Percentiles rank a stretch among this genome's conserved stretches.
Conservation (phyloP, 768 basidiomycete genomes). For the Mycena venus region DNA sequence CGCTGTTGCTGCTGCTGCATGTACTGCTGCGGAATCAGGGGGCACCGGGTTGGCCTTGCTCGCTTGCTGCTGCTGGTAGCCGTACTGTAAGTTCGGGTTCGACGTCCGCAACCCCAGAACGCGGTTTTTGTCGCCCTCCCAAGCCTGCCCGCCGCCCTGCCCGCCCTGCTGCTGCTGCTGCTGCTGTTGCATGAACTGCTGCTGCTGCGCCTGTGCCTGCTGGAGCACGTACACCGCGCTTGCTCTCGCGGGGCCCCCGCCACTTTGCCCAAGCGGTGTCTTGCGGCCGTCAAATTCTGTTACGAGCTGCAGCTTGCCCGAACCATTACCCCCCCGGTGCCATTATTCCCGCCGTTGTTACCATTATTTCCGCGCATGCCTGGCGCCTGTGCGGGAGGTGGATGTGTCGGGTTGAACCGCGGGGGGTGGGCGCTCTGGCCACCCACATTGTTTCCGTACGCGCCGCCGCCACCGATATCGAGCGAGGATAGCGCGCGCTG, state of each 20-base stretch:
- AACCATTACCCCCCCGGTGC: slow-evolving; percentile 10
- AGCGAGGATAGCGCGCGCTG: slow-evolving; percentile 79
- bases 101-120: slow-evolving; percentile 66
- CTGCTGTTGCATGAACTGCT: slow-evolving; percentile 48
- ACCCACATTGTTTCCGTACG: slow-evolving; percentile 46
- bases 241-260: slow-evolving; percentile 64
- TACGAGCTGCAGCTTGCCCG: slow-evolving; percentile 64
- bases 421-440: slow-evolving; percentile 76
- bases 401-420: slow-evolving; percentile 71
- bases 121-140: slow-evolving; percentile 5
- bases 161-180: too few relatives aligned
- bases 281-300: slow-evolving; percentile 79
- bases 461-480: slow-evolving; percentile 57
- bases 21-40: slow-evolving; percentile 79
- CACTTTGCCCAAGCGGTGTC: slow-evolving; percentile 64
- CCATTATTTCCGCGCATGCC: slow-evolving; percentile 53
- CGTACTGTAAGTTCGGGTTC: slow-evolving; percentile 78
- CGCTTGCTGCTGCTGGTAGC: slow-evolving; percentile 65
- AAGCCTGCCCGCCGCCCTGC: slow-evolving; percentile 48
- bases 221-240: slow-evolving; percentile 56
- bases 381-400: slow-evolving; percentile 61
- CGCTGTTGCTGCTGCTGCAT: slow-evolving; percentile 54
- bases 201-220: slow-evolving; percentile 57
- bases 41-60: slow-evolving; percentile 72
- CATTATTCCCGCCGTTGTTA: slow-evolving; percentile 40